These are phyloP conservation scores for Gryganskiella cystojenkinii DNA, from an alignment of 192 early-diverging fungal genomes.

Conservation along the genomic window DNA sequence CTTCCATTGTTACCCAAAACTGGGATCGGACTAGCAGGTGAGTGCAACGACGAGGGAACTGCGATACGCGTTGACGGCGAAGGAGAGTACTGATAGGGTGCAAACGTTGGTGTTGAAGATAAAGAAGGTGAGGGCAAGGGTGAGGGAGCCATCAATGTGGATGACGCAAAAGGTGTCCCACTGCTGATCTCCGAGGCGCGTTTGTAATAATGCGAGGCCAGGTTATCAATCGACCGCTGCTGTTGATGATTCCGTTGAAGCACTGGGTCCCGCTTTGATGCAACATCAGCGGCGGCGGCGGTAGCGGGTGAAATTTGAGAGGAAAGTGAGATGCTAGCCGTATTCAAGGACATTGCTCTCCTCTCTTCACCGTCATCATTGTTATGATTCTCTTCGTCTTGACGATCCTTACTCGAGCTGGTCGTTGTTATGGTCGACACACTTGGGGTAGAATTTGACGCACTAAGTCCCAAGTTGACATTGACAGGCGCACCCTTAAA, in stretches of 20 bases:
- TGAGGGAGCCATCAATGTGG: not conserved
- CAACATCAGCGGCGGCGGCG: no score
- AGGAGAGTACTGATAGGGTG: no score
- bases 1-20: no score
- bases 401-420: not conserved
- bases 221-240: not conserved
- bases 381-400: no score
- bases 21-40: not conserved
- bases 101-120: not conserved
- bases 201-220: not conserved
- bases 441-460: not conserved
- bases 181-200: not conserved
- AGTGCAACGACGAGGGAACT: conserved; percentile 11
- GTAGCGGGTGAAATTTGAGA: no score
- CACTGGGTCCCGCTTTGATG: no score
- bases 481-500: not conserved
- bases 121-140: not conserved
- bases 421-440: not conserved
- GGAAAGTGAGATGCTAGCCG: no score
- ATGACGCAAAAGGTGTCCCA: not conserved
- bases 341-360: no score
- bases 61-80: not conserved
- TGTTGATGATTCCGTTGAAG: not conserved
- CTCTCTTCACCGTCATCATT: no score
- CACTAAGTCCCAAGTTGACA: not conserved